phyloP scores from a whole-genome alignment of 169 alveolate genomes.

The Eimeria brunetti region DNA sequence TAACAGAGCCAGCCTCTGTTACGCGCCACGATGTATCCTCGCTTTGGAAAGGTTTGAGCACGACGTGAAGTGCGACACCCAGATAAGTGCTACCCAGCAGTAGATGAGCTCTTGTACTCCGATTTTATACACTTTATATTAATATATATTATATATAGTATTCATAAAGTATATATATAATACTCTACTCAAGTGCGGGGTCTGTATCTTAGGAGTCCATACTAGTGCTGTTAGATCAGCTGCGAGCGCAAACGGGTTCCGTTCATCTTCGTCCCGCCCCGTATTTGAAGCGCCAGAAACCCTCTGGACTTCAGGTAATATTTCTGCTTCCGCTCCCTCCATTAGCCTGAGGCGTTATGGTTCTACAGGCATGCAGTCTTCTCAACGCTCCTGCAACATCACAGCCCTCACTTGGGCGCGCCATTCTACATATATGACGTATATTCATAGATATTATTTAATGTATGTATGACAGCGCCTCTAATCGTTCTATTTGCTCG shows the following conservation, averaged over 20 bases:
- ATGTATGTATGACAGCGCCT: no score
- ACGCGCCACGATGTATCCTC: neutral
- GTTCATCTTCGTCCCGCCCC: neutral
- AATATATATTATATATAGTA: no score
- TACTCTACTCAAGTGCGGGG: neutral
- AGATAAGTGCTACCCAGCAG: neutral
- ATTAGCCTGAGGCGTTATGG: neutral
- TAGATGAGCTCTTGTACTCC: neutral
- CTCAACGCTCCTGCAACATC: neutral
- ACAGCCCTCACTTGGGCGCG: neutral
- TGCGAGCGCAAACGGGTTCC: neutral
- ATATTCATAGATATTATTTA: no score
- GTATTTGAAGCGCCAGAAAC: neutral
- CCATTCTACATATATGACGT: no score
- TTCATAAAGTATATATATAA: no score
- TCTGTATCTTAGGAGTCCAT: neutral
- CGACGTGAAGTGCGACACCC: neutral
- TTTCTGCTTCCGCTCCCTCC: neutral
- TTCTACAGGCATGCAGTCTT: neutral
- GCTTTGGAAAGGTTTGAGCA: neutral
- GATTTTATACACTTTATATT: no score
- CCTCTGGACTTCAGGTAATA: neutral
- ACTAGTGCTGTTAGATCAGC: constrained; percentile 47
- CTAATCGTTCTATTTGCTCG: no score
- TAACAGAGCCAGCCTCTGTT: neutral